Evolutionary conservation across 2,329 filamentous ascomycete genomes (phyloP), one percentile per base, ranked within the genome.

Genomic region (Arthrobotrys pseudoclavata): DNA sequence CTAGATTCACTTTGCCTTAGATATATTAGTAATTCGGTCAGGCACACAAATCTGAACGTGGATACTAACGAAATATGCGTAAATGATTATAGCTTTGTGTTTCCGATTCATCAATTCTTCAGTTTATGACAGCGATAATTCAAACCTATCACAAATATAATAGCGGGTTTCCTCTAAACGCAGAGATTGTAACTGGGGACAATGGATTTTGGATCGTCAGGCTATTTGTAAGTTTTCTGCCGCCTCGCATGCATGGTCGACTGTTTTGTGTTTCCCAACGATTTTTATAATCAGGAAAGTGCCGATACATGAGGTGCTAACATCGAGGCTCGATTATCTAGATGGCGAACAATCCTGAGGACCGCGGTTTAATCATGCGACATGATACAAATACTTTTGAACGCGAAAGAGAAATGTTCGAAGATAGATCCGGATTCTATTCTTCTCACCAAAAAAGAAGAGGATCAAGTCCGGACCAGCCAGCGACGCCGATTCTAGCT

Each of bases 141-240:
- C 75, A 74, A 31, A 74, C 69, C 20, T 79, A 79, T 24, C 68
- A 79, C 55, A 64, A 69, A 34, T 74, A 63, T 29, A 79, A 79
- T 22, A 64, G 52, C 42, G 75, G 75, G 4, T 79, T 79, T 47
- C 75, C 75, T 2, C 7, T 79, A 0, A 72, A 72, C 26, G 57
- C 63, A 0, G 64, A 72, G 37, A 69, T 79, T 20, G 57, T 42
- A 15, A 74, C 75, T 15, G 68, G 69, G 10, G 75, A 79, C 12
- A 74, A 79, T 55, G 75, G 75, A 6, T 72, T 72, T 55, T 79
- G 75, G 75, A 72, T 72, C n/a, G 75, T 74, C 13, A 34, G 75
- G 37, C 22, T 79, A 45, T 74, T 74, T 61, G 75, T 79, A 74
- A 72, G 75, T 71, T 48, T 42, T 53, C 26, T 20, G 13, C 29